Evolutionary conservation across 2,329 filamentous ascomycete species (phyloP).

Genomic region (Beauveria brongniartii): DNA sequence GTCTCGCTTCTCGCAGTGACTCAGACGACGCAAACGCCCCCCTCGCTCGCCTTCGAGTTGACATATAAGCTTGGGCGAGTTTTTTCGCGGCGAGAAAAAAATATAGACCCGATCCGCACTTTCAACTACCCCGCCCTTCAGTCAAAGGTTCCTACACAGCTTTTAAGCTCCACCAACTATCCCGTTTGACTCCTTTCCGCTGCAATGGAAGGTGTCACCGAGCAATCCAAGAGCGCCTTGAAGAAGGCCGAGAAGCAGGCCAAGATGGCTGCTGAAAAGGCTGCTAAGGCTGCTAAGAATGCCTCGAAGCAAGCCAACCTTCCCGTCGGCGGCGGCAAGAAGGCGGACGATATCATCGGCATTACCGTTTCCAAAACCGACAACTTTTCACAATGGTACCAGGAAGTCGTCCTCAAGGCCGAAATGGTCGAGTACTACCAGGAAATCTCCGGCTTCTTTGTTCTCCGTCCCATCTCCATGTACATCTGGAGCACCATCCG

Average conservation of each 20-base stretch:
- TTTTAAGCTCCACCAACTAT: conserved; percentile 1
- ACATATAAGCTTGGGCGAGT: not conserved
- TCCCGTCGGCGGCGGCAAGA: conserved; percentile 50
- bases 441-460: conserved; percentile 95
- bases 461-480: conserved; percentile 67
- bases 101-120: not conserved
- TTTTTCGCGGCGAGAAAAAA: not conserved
- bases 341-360: conserved; percentile 66
- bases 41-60: not conserved
- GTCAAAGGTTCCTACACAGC: not conserved
- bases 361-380: conserved; percentile 80
- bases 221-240: conserved; percentile 52
- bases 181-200: conserved; percentile 6
- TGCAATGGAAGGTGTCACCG: conserved; percentile 25
- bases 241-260: conserved; percentile 61
- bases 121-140: conserved; percentile 2
- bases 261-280: conserved; percentile 52
- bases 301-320: conserved; percentile 28
- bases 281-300: conserved; percentile 54
- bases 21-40: not conserved
- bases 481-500: conserved; percentile 59
- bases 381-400: conserved; percentile 93
- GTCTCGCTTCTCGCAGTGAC: conserved; percentile 7
- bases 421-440: conserved; percentile 95
- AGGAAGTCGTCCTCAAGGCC: conserved; percentile 93